These are phyloP conservation scores for Nitzschia palea DNA, from an alignment of 108 stramenopile species.

Conservation along the genomic window DNA sequence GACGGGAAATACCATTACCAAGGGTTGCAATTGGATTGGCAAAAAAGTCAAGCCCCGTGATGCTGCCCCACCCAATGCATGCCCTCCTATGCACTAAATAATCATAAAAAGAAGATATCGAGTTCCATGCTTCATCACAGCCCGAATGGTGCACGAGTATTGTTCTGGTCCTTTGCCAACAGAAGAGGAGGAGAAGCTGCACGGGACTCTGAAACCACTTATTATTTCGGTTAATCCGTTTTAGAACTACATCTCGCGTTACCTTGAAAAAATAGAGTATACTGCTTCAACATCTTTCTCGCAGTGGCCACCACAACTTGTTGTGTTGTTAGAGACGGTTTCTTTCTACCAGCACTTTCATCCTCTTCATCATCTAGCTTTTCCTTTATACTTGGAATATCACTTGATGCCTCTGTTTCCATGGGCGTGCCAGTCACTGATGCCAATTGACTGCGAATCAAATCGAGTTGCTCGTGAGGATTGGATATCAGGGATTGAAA, in stretches of 20 bases:
- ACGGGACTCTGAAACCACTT: too few relatives aligned
- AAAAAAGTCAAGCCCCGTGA: slow-evolving; percentile 12
- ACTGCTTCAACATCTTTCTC: slow-evolving; percentile 30
- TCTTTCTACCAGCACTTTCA: slow-evolving; percentile 9
- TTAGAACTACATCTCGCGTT: slow-evolving; percentile 24
- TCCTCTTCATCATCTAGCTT: slow-evolving; percentile 7
- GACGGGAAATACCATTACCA: slow-evolving; percentile 40
- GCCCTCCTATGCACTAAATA: not conserved
- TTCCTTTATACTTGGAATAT: not conserved
- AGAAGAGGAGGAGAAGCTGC: too few relatives aligned
- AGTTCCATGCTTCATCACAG: not conserved
- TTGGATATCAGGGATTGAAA: slow-evolving; percentile 11
- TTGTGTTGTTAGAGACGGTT: slow-evolving; percentile 3
- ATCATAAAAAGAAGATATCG: too few relatives aligned
- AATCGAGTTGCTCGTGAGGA: not conserved
- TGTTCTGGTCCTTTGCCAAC: too few relatives aligned
- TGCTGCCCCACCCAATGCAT: not conserved
- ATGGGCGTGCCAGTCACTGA: not conserved
- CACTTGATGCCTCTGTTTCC: not conserved
- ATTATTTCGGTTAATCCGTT: slow-evolving; percentile 20
- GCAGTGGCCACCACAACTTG: slow-evolving; percentile 13
- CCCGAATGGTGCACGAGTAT: too few relatives aligned
- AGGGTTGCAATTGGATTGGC: slow-evolving; percentile 31
- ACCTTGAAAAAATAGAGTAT: slow-evolving; percentile 33
- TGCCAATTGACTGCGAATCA: too few relatives aligned